A percentile compares a stretch with the other conserved stretches of the same genome.
These are phyloP conservation scores for Ustilago trichophora DNA, from an alignment of 1,284 basidiomycete genomes.

Conservation along the genomic window DNA sequence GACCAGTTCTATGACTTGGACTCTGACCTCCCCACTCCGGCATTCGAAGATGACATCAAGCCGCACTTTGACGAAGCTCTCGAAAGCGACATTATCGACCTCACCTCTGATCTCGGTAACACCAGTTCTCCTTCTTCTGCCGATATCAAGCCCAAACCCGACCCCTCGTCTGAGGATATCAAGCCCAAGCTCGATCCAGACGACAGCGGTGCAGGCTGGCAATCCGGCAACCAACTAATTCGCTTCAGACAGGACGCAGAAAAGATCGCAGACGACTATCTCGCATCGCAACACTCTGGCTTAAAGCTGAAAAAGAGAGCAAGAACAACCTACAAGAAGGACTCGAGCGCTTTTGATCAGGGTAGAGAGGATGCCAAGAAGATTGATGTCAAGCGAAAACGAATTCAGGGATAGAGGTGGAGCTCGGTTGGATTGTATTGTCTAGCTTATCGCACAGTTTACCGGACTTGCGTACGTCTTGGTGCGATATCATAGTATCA, in stretches of 20 bases:
- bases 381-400: slow-evolving; percentile 50
- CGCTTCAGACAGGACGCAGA: slow-evolving; percentile 45
- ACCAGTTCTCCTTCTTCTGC: not conserved
- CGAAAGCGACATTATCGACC: slow-evolving; percentile 20
- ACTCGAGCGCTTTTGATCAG: slow-evolving; percentile 34
- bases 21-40: not conserved
- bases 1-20: slow-evolving; percentile 21
- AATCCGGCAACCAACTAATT: slow-evolving; percentile 36
- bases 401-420: slow-evolving; percentile 28
- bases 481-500: no score
- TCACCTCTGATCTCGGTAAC: slow-evolving; percentile 7
- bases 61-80: slow-evolving; percentile 26
- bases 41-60: slow-evolving; percentile 14
- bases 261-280: slow-evolving; percentile 49
- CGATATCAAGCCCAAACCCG: slow-evolving; percentile 12
- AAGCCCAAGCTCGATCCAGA: slow-evolving; percentile 12
- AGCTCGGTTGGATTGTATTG: no score
- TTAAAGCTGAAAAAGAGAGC: slow-evolving; percentile 41
- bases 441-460: no score
- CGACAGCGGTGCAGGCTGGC: slow-evolving; percentile 27
- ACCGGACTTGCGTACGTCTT: no score
- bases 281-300: slow-evolving; percentile 21
- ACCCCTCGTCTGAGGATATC: slow-evolving; percentile 2
- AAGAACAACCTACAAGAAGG: slow-evolving; percentile 26
- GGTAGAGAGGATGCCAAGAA: slow-evolving; percentile 36